phyloP scores from a whole-genome alignment of 768 basidiomycete species.

The Amanita polypyramis region DNA sequence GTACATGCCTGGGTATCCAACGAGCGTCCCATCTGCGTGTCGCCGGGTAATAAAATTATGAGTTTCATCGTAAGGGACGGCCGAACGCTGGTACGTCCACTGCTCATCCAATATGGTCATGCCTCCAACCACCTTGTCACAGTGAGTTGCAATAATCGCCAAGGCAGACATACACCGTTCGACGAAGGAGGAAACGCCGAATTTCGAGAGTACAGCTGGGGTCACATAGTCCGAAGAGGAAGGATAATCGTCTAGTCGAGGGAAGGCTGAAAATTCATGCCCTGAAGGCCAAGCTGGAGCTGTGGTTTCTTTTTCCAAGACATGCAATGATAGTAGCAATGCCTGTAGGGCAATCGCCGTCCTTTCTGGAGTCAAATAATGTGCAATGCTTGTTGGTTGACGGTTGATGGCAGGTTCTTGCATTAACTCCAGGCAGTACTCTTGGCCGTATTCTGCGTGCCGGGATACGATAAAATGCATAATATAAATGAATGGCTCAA shows the following conservation, averaged over 20 bases:
- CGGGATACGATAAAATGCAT: constrained; percentile 77
- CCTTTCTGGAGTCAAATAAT: constrained; percentile 59
- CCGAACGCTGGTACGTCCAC: constrained; percentile 55
- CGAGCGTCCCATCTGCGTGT: constrained; percentile 47
- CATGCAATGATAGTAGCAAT: constrained; percentile 57
- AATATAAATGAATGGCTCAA: constrained; percentile 69
- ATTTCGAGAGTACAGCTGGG: constrained; percentile 40
- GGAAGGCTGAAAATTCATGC: constrained; percentile 48
- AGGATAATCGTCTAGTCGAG: constrained; percentile 56
- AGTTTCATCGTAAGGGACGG: constrained; percentile 55
- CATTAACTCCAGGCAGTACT: constrained; percentile 71
- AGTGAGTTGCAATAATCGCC: constrained; percentile 44
- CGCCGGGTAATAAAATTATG: constrained; percentile 58
- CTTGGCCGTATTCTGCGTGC: constrained; percentile 77
- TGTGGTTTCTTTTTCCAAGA: constrained; percentile 60
- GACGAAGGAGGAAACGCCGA: constrained; percentile 64
- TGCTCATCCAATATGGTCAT: constrained; percentile 86
- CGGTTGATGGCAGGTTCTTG: constrained; percentile 50
- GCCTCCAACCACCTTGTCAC: constrained; percentile 52
- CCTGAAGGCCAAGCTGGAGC: constrained; percentile 74
- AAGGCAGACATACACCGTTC: constrained; percentile 52
- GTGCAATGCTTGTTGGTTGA: constrained; percentile 24
- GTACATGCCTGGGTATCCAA: constrained; percentile 57
- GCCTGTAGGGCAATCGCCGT: constrained; percentile 70
- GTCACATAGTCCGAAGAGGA: constrained; percentile 58